A percentile compares a stretch with the other conserved stretches of the same genome.
Conservation (phyloP, 2,329 filamentous ascomycete species). For the Fusarium sp. region DNA sequence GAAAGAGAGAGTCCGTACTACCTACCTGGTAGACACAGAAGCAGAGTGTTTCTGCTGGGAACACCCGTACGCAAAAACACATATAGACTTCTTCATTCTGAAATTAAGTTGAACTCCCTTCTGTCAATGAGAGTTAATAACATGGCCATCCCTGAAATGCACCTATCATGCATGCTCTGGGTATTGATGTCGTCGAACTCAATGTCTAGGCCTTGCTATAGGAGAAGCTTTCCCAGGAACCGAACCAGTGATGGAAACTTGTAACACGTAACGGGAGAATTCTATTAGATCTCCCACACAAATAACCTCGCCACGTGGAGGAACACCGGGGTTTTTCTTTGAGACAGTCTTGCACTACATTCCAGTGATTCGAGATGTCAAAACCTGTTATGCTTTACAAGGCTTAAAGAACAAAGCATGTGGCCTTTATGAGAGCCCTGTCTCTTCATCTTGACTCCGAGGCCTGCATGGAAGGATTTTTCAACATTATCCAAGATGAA, state of each 20-base stretch:
- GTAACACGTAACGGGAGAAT: neutral
- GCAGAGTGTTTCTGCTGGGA: neutral
- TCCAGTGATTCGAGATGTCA: neutral
- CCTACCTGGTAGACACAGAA: neutral
- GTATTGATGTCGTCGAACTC: neutral
- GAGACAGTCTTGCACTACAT: slow-evolving; percentile 3
- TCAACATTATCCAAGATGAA: neutral
- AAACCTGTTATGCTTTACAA: neutral
- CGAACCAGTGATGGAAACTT: neutral
- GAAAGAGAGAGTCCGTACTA: neutral
- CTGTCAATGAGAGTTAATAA: neutral
- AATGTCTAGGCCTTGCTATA: neutral
- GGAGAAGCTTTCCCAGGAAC: neutral
- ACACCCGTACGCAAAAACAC: neutral
- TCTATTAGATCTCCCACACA: neutral
- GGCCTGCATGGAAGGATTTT: neutral
- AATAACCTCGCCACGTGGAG: neutral
- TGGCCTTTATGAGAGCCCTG: neutral
- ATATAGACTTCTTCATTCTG: neutral
- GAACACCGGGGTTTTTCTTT: neutral
- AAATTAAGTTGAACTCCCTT: neutral
- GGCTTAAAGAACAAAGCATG: neutral
- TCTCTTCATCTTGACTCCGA: neutral
- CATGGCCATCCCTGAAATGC: neutral
- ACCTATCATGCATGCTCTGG: neutral